Conservation (phyloP, 2,329 filamentous ascomycete genomes). For the Stachybotrys elegans region DNA sequence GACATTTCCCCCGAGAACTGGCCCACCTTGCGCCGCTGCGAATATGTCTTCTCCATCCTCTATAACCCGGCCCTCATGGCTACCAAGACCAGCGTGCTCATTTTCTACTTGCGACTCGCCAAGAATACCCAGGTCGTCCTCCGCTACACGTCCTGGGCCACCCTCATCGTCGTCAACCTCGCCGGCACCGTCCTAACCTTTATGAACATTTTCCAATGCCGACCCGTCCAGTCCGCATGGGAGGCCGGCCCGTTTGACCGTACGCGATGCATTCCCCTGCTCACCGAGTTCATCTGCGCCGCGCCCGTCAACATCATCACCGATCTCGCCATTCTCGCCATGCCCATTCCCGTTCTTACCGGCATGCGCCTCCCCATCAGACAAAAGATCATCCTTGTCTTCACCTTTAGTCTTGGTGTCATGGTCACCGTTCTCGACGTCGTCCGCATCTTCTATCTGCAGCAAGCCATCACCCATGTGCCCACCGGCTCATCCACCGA, state of each 20-base stretch:
- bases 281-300: constrained; percentile 65
- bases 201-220: constrained; percentile 83
- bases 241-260: constrained; percentile 26
- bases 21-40: constrained; percentile 47
- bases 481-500: constrained; percentile 31
- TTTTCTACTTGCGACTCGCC: constrained; percentile 83
- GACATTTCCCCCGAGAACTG: constrained; percentile 50
- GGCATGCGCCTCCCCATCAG: constrained; percentile 77
- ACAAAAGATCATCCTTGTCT: constrained; percentile 81
- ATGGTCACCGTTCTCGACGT: constrained; percentile 89
- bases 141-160: constrained; percentile 75
- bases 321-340: constrained; percentile 78
- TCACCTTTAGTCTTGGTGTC: constrained; percentile 81
- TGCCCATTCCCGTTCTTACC: constrained; percentile 85
- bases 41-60: constrained; percentile 61
- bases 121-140: constrained; percentile 72
- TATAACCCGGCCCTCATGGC: constrained; percentile 87
- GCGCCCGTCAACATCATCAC: constrained; percentile 90
- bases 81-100: constrained; percentile 85
- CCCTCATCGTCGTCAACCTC: constrained; percentile 71
- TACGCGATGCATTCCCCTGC: constrained; percentile 48
- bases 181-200: constrained; percentile 77
- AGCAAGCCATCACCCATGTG: constrained; percentile 56
- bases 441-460: constrained; percentile 82
- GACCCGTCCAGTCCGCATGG: constrained; percentile 68